Conservation (phyloP, 2,329 filamentous ascomycete species). For the Juglanconis sp. region DNA sequence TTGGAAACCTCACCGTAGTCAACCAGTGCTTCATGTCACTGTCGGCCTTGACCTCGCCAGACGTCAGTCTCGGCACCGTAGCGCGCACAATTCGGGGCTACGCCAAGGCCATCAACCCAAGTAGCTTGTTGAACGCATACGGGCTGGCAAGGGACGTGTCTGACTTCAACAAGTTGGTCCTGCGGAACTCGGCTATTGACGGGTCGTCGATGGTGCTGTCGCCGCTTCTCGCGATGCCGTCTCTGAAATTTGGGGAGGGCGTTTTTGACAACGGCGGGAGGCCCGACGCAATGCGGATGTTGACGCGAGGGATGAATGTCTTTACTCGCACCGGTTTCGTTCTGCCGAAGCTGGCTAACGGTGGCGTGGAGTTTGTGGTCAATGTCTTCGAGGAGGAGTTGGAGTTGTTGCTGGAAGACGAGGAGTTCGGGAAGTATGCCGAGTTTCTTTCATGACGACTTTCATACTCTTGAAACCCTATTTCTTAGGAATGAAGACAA, state of each 20-base stretch:
- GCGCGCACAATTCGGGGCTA: conserved; percentile 9
- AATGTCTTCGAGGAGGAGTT: conserved; percentile 20
- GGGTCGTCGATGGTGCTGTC: conserved; percentile 10
- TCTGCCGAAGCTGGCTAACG: conserved; percentile 13
- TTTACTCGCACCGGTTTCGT: conserved; percentile 6
- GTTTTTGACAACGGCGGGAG: conserved; percentile 15
- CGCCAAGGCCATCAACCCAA: not conserved
- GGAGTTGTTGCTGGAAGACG: conserved; percentile 6
- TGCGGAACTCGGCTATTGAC: not conserved
- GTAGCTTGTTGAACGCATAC: conserved; percentile 14
- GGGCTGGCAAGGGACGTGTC: conserved; percentile 1
- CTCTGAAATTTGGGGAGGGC: conserved; percentile 9
- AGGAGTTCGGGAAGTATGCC: not conserved
- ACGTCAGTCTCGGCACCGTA: conserved; percentile 5
- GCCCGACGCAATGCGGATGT: conserved; percentile 12
- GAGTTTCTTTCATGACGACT: no score
- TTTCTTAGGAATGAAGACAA: no score
- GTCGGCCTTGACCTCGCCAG: not conserved
- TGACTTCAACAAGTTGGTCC: conserved; percentile 7
- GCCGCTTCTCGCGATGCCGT: conserved; percentile 7
- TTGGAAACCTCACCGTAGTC: conserved; percentile 18
- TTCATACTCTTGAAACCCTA: no score
- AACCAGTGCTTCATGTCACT: conserved; percentile 1
- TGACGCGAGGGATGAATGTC: conserved; percentile 12
- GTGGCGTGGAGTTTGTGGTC: conserved; percentile 18